A percentile compares a stretch with the other conserved stretches of the same genome.
Conservation (phyloP, 2,329 filamentous ascomycete species). For the Pseudogymnoascus sp. region DNA sequence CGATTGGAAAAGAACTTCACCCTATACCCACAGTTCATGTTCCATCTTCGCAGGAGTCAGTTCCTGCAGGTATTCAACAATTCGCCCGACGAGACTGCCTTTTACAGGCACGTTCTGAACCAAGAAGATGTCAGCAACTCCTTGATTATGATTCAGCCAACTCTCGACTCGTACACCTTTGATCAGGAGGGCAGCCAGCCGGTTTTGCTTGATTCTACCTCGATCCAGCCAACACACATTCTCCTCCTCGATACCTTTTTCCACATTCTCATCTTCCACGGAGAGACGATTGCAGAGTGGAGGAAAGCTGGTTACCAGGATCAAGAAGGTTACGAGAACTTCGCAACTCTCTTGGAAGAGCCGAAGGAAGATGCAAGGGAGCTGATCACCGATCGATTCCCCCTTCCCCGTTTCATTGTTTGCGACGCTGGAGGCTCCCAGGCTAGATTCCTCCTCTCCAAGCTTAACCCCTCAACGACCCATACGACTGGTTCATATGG, state of each 20-base stretch:
- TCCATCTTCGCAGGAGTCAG: slow-evolving; percentile 91
- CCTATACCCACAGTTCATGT: slow-evolving; percentile 98
- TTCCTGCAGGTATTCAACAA: slow-evolving; percentile 99
- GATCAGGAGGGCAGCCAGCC: slow-evolving; percentile 89
- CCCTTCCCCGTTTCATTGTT: slow-evolving; percentile 95
- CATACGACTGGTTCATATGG: slow-evolving; percentile 91
- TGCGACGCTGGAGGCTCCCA: slow-evolving; percentile 98
- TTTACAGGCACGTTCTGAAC: slow-evolving; percentile 93
- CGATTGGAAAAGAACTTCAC: slow-evolving; percentile 98
- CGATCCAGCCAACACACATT: slow-evolving; percentile 89
- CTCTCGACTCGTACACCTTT: slow-evolving; percentile 92
- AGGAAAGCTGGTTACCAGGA: slow-evolving; percentile 96
- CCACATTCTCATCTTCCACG: slow-evolving; percentile 98
- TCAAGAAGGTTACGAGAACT: slow-evolving; percentile 97
- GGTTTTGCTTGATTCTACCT: slow-evolving; percentile 92
- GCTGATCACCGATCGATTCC: slow-evolving; percentile 93
- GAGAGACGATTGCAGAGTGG: slow-evolving; percentile 97
- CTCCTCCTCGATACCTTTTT: slow-evolving; percentile 97
- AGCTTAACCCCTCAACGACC: slow-evolving; percentile 94
- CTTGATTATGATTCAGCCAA: slow-evolving; percentile 97
- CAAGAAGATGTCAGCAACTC: slow-evolving; percentile 97
- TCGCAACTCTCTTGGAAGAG: slow-evolving; percentile 75
- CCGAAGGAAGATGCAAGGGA: slow-evolving; percentile 97
- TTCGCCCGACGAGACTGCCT: slow-evolving; percentile 97
- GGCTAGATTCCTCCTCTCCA: slow-evolving; percentile 90